Evolutionary conservation across 2,329 filamentous ascomycete species (phyloP), one percentile per base, ranked within the genome.

Genomic region (Trichoderma atrobrunneum): DNA sequence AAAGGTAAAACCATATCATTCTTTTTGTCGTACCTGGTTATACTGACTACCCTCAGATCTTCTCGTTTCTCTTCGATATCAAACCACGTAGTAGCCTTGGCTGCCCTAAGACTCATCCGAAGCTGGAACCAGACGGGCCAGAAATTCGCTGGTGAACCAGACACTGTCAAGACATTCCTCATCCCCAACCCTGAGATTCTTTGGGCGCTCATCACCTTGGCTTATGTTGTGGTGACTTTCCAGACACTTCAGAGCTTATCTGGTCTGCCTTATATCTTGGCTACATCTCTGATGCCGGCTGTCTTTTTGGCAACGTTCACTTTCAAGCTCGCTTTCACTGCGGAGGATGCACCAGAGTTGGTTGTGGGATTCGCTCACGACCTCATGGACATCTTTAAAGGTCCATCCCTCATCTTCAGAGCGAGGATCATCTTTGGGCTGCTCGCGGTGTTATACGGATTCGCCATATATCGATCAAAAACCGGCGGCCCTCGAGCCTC

Each of bases 71-170:
- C 78, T 6, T 78, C 79, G 8, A 74, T 78, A 1, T 51, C 87
- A 16, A 78, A 76, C 73, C 73, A 79, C 10, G 30, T 81, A 6
- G 76, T 86, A 36, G 84, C 92, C 0, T 84, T 95, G 8, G 77
- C 86, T 1, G 82, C 89, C 8, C 87, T 93, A 68, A 88, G 95
- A 43, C 77, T 97, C 3, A 84, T 90, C 48, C 86, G 93, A 57
- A 88, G 92, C 71, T 99, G 95, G 95, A 98, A 98, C 78, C 96
- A 98, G 80, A 98, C 96, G 0, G 96, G 96, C 5, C 95, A 98
- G 79, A 99, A 99, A 80, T 95, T 94, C 77, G 92, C 96, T 1
- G 95, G 95, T n/a, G 92, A 91, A 51, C 90, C 94, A 30, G 96
- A 98, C 78, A 93, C 98, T 60, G 92, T 93, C 74, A 93, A 92